Base-by-base conservation (phyloP, 106 monocot genomes). In the Iris macrosiphon region DNA sequence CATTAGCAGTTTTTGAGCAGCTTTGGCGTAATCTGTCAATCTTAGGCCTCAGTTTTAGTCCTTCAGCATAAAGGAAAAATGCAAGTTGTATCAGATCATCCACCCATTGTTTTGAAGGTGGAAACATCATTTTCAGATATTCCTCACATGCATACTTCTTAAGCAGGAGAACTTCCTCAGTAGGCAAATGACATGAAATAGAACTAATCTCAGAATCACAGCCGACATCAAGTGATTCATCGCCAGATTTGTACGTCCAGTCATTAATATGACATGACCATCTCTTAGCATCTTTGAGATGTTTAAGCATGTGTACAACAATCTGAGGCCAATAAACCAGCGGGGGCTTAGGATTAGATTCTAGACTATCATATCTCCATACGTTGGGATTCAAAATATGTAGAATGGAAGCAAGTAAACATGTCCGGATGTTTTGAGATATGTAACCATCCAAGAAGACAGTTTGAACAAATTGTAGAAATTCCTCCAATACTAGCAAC, bases 401-500 rank as follows among this genome's bases (percentile, higher is more conserved):
- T 46, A 98, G 31, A 52, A 91, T 73, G 19, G 80, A 80, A 54
- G 87, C 75, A 55, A 81, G 35, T 29, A 98, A 41, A 35, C 69
- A 83, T 61, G 66, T 55, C n/a, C 62, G 70, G 23, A 98, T 54
- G 59, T 79, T 87, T 35, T 60, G 59, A 62, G 59, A 75, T n/a
- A 87, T 64, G 42, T 44, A 37, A 53, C 59, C 63, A 64, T 87
- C 62, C 37, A 41, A 60, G 60, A 81, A 83, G 15, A 70, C 37
- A 48, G 68, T 52, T 52, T 75, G 68, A 14, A 78, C 75, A 65
- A 98, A 62, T 21, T 75, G 63, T 19, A 87, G 70, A 66, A 84
- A 83, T 57, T 98, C 91, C 60, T 98, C 98, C 19, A 98, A 22
- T 45, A 87, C 72, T 22, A 67, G 68, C 32, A 98, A 55, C 25